Conservation (phyloP, 2,329 filamentous ascomycete species). For the Graphium sp. region DNA sequence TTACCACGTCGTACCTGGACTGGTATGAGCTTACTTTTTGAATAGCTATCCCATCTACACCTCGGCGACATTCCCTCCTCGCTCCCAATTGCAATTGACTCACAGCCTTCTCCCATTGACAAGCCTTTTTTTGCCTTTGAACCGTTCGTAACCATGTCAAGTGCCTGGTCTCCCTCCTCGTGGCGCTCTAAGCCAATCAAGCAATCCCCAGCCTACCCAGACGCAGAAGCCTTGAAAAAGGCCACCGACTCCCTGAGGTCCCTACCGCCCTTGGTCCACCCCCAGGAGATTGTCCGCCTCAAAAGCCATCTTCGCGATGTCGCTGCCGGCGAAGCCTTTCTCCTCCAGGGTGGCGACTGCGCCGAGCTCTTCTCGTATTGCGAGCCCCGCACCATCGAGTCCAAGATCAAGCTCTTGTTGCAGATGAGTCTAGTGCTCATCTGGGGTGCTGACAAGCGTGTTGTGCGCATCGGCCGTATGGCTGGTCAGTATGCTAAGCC, state of each 20-base stretch:
- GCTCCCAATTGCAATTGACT: no score
- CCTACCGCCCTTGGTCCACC: constrained; percentile 65
- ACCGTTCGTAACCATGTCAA: neutral
- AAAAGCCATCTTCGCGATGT: constrained; percentile 70
- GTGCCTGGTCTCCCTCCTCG: constrained; percentile 42
- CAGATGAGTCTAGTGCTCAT: constrained; percentile 96
- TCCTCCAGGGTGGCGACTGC: constrained; percentile 92
- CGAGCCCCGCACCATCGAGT: constrained; percentile 72
- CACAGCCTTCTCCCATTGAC: no score
- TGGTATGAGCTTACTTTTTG: no score
- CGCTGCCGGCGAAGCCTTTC: constrained; percentile 76
- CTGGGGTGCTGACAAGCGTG: constrained; percentile 66
- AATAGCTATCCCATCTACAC: neutral
- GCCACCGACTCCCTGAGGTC: constrained; percentile 47
- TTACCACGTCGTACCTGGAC: no score
- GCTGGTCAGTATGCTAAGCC: constrained; percentile 97
- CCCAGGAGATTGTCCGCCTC: constrained; percentile 63
- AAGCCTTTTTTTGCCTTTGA: no score
- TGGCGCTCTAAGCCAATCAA: constrained; percentile 70
- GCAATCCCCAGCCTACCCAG: constrained; percentile 55
- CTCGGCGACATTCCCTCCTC: neutral
- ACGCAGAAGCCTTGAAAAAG: constrained; percentile 38
- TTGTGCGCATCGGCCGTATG: constrained; percentile 90
- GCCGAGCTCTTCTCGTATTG: constrained; percentile 97
- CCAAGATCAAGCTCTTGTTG: constrained; percentile 88